Conservation (phyloP, 2,329 filamentous ascomycete species). For the Arthrocladium fulminans region DNA sequence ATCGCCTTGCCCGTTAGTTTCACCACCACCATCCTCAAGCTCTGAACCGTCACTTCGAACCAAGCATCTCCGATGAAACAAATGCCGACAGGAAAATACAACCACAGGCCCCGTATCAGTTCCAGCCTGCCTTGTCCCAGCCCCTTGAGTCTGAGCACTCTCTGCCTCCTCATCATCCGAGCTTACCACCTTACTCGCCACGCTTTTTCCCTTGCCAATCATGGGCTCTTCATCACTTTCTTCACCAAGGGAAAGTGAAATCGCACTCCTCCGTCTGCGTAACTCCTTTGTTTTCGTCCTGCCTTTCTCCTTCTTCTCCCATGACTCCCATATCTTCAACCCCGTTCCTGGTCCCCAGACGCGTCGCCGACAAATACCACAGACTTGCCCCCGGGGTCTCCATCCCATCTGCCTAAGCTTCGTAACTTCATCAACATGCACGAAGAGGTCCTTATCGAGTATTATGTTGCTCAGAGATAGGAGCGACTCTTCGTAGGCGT, state of each 20-base stretch:
- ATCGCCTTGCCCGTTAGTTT: neutral
- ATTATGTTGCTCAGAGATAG: slow-evolving; percentile 76
- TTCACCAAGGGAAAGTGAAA: slow-evolving; percentile 7
- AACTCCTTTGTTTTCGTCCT: slow-evolving; percentile 2
- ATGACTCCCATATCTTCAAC: slow-evolving; percentile 67
- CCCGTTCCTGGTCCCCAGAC: slow-evolving; percentile 86
- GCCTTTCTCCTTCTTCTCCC: slow-evolving; percentile 46
- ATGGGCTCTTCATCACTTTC: slow-evolving; percentile 14
- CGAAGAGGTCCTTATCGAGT: slow-evolving; percentile 80
- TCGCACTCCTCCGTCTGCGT: slow-evolving; percentile 8
- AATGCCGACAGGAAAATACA: slow-evolving; percentile 35
- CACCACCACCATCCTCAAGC: neutral
- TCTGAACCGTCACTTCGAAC: slow-evolving; percentile 23
- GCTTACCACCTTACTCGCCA: slow-evolving; percentile 15
- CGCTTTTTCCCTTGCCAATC: slow-evolving; percentile 33
- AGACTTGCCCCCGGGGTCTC: slow-evolving; percentile 77
- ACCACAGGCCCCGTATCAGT: slow-evolving; percentile 27
- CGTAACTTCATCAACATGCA: slow-evolving; percentile 66
- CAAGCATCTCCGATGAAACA: slow-evolving; percentile 35
- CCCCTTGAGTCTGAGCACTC: neutral
- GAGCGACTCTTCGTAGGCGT: slow-evolving; percentile 89
- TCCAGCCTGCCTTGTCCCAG: neutral
- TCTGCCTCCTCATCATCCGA: slow-evolving; percentile 1
- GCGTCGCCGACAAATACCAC: slow-evolving; percentile 72
- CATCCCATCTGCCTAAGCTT: slow-evolving; percentile 74